Evolutionary conservation across 2,329 filamentous ascomycete genomes (phyloP), one percentile per base, ranked within the genome.

Genomic region (Colletotrichum liriopes): DNA sequence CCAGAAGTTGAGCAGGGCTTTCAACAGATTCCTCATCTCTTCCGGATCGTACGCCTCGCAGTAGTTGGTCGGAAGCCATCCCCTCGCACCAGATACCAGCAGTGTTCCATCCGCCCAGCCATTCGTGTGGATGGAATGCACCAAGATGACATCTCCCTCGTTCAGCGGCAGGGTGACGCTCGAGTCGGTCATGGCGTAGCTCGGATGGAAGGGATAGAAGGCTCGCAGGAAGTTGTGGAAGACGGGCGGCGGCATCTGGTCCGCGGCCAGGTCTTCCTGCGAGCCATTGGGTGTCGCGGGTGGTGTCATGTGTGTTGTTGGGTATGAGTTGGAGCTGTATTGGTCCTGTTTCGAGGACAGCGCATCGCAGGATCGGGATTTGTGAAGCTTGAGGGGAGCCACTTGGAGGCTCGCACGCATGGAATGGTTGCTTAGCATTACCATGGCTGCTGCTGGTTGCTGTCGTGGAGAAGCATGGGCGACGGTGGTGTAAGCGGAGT

Each of bases 31-130:
- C 66, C 92, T 90, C 87, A 98, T 95, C 74, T 95, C 92, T 29
- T 94, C 90, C 56, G 96, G 94, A 76, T 98, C 94, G 81, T 98
- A 99, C 12, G 94, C 89, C 80, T 98, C 95, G 85, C 96, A 99
- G 81, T 98, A 99, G 82, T 99, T 99, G 11, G 96, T 99, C 3
- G 96, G 96, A 72, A 99, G 86, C 96, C 96, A 99, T 74, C 96
- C 96, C 76, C 96, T 90, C 62, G 93, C 93, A 35, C 96, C 96
- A 3, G 95, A 94, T 32, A 93, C 89, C 73, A 99, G 84, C 51
- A 98, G 86, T 0, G 96, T 99, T 63, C 96, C 96, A 81, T 99
- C 96, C 41, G 96, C 96, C 96, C 96, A 99, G 76, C 96, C 96
- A 84, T 98, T 99, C 73, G 94, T 96, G 82, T 99, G 96, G 76